These are phyloP conservation scores for Aspergillus pseudoviridinutans DNA, from an alignment of 2,329 filamentous ascomycete genomes.

Conservation along the genomic window DNA sequence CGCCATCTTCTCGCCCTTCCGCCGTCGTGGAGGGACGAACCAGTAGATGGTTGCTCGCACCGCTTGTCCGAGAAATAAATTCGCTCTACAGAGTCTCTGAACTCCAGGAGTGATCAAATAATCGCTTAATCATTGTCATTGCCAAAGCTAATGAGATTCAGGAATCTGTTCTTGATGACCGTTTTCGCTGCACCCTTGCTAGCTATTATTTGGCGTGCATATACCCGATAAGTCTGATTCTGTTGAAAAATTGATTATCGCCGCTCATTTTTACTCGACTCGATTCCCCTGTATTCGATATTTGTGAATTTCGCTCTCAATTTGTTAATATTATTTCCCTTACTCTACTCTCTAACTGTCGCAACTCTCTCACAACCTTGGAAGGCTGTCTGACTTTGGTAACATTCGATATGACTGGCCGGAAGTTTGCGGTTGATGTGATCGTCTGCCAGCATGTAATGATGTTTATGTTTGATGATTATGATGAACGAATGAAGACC, in stretches of 20 bases:
- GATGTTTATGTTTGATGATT: constrained; percentile 7
- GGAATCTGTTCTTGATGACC: constrained; percentile 28
- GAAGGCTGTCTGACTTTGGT: constrained; percentile 1
- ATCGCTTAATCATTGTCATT: constrained; percentile 13
- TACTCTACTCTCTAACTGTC: constrained; percentile 17
- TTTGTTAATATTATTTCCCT: constrained; percentile 20
- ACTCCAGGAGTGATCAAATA: constrained; percentile 1
- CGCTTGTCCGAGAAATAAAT: background rate
- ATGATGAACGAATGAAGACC: background rate
- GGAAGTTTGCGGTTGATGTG: background rate
- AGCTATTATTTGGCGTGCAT: constrained; percentile 28
- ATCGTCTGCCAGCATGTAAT: constrained; percentile 11
- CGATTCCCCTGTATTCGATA: constrained; percentile 37
- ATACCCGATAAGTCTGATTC: constrained; percentile 20
- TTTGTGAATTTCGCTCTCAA: constrained; percentile 10
- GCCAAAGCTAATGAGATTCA: constrained; percentile 30
- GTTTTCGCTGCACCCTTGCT: constrained; percentile 27
- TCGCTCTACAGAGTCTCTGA: constrained; percentile 5
- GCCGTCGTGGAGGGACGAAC: constrained; percentile 28
- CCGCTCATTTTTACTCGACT: constrained; percentile 18
- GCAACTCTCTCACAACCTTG: constrained; percentile 9
- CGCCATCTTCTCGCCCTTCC: constrained; percentile 37
- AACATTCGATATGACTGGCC: background rate
- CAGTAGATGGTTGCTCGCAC: constrained; percentile 18
- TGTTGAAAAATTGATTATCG: constrained; percentile 12